Evolutionary conservation across 306 rosid genomes (phyloP).

Genomic region (Senna siamea): DNA sequence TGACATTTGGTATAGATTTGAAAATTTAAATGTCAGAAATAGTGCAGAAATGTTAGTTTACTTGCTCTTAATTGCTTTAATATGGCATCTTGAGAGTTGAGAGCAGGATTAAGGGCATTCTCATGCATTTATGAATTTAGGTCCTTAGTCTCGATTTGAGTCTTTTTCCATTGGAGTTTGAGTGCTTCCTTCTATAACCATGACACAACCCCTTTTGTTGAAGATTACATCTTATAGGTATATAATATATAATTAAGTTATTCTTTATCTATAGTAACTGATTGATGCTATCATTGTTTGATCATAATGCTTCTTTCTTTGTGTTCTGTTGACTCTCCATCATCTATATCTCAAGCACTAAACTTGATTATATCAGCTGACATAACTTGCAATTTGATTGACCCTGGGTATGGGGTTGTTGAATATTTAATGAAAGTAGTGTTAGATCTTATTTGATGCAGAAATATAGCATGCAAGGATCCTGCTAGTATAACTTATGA

Average conservation of each 20-base stretch:
- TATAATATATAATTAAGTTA: background rate
- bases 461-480: background rate
- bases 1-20: slow-evolving; percentile 3
- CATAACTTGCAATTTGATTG: background rate
- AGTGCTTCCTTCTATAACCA: background rate
- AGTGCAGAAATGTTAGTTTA: slow-evolving; percentile 2
- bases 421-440: slow-evolving; percentile 5
- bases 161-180: background rate
- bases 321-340: slow-evolving; percentile 7
- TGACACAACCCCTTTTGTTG: background rate
- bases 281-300: background rate
- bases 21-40: background rate
- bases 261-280: background rate
- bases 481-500: background rate
- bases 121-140: slow-evolving; percentile 4
- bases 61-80: slow-evolving; percentile 2
- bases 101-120: background rate
- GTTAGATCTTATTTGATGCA: slow-evolving; percentile 4
- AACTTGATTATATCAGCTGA: background rate
- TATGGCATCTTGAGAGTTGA: background rate
- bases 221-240: background rate
- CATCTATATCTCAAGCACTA: slow-evolving; percentile 7
- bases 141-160: background rate
- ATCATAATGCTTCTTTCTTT: background rate
- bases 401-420: background rate